phyloP scores from a whole-genome alignment of 352 stramenopile genomes.

The Phytophthora gonapodyides region DNA sequence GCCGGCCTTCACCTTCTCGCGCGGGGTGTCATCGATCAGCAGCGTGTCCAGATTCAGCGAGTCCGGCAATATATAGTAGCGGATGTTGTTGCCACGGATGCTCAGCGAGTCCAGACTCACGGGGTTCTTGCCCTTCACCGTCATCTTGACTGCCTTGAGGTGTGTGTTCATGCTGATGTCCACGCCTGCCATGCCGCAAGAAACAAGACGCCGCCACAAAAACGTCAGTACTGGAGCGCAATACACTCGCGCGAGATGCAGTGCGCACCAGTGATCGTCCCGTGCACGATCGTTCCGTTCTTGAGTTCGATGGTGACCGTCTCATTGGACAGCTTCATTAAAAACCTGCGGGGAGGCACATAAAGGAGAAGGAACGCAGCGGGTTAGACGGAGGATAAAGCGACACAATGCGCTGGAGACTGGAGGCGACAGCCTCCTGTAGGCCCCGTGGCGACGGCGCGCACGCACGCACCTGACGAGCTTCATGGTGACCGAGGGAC shows the following conservation, averaged over 20 bases:
- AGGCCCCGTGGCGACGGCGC: neutral
- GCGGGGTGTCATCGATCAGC: constrained; percentile 98
- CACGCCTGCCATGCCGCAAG: constrained; percentile 74
- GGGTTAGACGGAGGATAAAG: neutral
- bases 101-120: constrained; percentile 97
- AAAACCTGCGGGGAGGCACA: constrained; percentile 70
- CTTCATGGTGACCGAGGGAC: constrained; percentile 35
- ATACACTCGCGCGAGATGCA: neutral
- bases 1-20: constrained; percentile 92
- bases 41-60: constrained; percentile 99
- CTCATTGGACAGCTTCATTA: constrained; percentile 99
- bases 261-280: constrained; percentile 93
- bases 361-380: neutral
- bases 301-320: constrained; percentile 99
- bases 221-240: neutral
- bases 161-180: constrained; percentile 99
- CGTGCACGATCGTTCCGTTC: constrained; percentile 99
- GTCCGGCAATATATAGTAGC: constrained; percentile 94
- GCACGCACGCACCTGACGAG: constrained; percentile 42
- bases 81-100: constrained; percentile 98
- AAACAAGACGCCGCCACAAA: neutral
- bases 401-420: neutral
- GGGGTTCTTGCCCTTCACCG: constrained; percentile 97
- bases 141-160: constrained; percentile 98
- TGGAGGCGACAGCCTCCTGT: neutral